A percentile compares a stretch with the other conserved stretches of the same genome.
Evolutionary conservation across 805 yeast genomes (phyloP).

Genomic region (Cyberlindnera samutprakarnensis): DNA sequence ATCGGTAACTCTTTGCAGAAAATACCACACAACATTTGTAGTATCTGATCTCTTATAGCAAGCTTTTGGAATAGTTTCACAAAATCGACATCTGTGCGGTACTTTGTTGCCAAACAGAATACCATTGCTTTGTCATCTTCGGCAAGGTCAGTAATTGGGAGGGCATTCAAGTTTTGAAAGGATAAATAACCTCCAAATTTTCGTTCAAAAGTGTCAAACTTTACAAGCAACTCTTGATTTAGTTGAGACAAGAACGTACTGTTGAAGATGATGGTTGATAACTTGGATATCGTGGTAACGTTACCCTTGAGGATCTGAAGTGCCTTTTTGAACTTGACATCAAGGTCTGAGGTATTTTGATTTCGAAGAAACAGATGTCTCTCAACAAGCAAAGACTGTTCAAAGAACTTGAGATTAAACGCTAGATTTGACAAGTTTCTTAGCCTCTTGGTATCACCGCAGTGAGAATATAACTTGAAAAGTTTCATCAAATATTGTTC

Average conservation of each 20-base stretch:
- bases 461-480: conserved; percentile 14
- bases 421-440: conserved; percentile 39
- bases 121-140: conserved; percentile 13
- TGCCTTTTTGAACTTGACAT: conserved; percentile 28
- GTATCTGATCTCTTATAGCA: conserved; percentile 11
- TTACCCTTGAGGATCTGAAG: conserved; percentile 20
- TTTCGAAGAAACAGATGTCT: conserved; percentile 14
- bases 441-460: conserved; percentile 30
- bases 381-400: conserved; percentile 20
- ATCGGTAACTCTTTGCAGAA: conserved; percentile 10
- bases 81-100: conserved; percentile 5
- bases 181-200: conserved; percentile 6
- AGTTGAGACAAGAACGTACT: conserved; percentile 9
- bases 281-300: not conserved
- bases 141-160: conserved; percentile 10
- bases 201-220: conserved; percentile 10
- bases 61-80: conserved; percentile 5
- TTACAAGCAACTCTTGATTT: conserved; percentile 9
- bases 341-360: conserved; percentile 15
- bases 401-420: conserved; percentile 28
- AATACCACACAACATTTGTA: conserved; percentile 20
- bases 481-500: conserved; percentile 11
- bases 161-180: conserved; percentile 2
- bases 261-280: conserved; percentile 7
- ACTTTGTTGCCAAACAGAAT: conserved; percentile 12